phyloP scores from a whole-genome alignment of 805 yeast species.

The Sugiyamaella floridensis region DNA sequence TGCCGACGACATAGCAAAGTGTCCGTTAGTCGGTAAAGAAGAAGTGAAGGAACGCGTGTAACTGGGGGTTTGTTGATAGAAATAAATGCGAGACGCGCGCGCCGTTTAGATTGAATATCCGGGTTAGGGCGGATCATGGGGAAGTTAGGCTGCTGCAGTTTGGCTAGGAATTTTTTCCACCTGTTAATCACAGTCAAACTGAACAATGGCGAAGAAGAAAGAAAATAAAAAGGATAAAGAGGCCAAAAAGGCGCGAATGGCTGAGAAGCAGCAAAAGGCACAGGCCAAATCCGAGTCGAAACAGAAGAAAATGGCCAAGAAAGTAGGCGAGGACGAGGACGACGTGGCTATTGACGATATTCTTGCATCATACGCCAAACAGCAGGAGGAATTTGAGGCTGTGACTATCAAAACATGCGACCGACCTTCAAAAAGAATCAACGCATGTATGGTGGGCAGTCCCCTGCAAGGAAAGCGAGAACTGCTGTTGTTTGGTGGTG shows the following conservation, averaged over 20 bases:
- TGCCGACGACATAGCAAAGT: not conserved
- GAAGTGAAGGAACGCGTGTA: no score
- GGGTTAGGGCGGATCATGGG: constrained; percentile 1
- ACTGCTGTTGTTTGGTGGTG: constrained; percentile 86
- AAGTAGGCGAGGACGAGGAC: constrained; percentile 75
- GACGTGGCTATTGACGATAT: constrained; percentile 83
- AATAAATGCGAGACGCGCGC: not conserved
- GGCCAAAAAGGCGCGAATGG: constrained; percentile 82
- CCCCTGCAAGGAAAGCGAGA: constrained; percentile 74
- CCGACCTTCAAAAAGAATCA: constrained; percentile 64
- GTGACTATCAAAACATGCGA: constrained; percentile 51
- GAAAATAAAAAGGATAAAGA: constrained; percentile 73
- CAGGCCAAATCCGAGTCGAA: constrained; percentile 66
- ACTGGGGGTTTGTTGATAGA: no score
- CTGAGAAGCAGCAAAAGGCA: constrained; percentile 74
- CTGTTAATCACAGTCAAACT: not conserved
- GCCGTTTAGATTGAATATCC: no score
- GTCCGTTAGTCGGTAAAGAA: no score
- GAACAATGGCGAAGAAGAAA: constrained; percentile 65
- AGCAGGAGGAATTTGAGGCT: constrained; percentile 73
- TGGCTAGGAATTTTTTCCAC: not conserved
- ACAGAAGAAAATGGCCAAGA: constrained; percentile 66
- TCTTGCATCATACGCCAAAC: constrained; percentile 64
- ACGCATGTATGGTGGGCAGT: constrained; percentile 65
- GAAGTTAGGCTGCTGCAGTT: not conserved